phyloP scores from a whole-genome alignment of 2,329 filamentous ascomycete species.

The Chrysosphaeria jannelii region DNA sequence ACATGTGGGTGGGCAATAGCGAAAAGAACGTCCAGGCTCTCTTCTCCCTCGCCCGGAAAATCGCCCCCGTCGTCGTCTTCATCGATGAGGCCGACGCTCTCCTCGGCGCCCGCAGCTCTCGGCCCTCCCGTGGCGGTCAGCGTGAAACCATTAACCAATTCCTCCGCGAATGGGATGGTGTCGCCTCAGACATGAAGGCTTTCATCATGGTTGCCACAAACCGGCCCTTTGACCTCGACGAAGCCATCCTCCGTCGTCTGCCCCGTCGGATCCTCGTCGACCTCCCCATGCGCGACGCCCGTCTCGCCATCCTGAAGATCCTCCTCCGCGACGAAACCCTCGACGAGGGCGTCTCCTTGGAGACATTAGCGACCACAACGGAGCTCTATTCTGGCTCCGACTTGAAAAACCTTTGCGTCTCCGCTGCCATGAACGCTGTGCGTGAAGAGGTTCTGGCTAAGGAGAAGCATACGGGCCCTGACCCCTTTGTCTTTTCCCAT shows the following conservation, averaged over 20 bases:
- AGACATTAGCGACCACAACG: slow-evolving; percentile 31
- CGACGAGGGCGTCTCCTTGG: slow-evolving; percentile 26
- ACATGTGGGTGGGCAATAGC: slow-evolving; percentile 86
- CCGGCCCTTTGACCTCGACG: slow-evolving; percentile 78
- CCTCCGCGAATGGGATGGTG: slow-evolving; percentile 84
- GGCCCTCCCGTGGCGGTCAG: slow-evolving; percentile 36
- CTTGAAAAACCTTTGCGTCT: slow-evolving; percentile 55
- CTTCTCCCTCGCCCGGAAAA: slow-evolving; percentile 71
- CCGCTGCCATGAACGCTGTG: slow-evolving; percentile 50
- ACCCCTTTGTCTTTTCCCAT: slow-evolving; percentile 30
- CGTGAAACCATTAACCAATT: slow-evolving; percentile 93
- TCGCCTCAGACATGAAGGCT: slow-evolving; percentile 39
- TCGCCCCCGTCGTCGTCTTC: slow-evolving; percentile 79
- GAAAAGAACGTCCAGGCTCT: slow-evolving; percentile 90
- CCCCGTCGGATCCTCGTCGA: slow-evolving; percentile 46
- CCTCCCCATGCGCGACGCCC: slow-evolving; percentile 29
- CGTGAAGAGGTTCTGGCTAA: slow-evolving; percentile 31
- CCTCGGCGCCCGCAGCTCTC: slow-evolving; percentile 43
- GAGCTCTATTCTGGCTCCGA: slow-evolving; percentile 60
- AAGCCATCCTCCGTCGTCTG: slow-evolving; percentile 50
- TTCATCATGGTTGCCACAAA: slow-evolving; percentile 99
- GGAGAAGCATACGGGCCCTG: slow-evolving; percentile 9
- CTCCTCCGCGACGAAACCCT: slow-evolving; percentile 39
- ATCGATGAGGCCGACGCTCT: slow-evolving; percentile 92
- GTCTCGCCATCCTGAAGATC: slow-evolving; percentile 31